phyloP scores from a whole-genome alignment of 2,329 filamentous ascomycete genomes.

The Scedosporium aurantiacum region DNA sequence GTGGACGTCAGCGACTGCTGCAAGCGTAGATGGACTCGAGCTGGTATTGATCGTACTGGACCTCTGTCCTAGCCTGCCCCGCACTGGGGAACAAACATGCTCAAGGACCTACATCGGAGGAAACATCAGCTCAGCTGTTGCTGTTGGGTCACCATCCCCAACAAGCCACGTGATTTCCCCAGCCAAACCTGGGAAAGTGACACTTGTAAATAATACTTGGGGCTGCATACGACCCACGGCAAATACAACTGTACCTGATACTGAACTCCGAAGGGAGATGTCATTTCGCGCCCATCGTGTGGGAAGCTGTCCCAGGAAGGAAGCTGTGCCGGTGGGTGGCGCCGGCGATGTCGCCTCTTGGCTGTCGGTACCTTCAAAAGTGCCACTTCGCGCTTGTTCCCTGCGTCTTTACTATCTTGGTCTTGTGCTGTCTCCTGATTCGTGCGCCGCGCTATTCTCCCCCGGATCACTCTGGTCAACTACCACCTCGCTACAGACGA shows the following conservation, averaged over 20 bases:
- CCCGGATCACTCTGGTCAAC: neutral
- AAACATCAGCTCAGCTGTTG: no score
- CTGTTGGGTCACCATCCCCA: no score
- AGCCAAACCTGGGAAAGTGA: no score
- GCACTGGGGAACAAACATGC: no score
- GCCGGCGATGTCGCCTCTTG: slow-evolving; percentile 1
- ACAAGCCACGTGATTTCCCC: no score
- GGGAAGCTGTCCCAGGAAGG: slow-evolving; percentile 1
- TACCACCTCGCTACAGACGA: neutral
- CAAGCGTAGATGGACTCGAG: no score
- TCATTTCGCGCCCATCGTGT: neutral
- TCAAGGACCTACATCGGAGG: no score
- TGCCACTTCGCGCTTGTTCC: neutral
- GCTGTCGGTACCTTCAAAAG: neutral
- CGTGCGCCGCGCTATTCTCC: neutral
- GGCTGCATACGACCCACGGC: neutral
- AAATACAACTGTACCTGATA: neutral
- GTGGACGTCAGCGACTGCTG: no score
- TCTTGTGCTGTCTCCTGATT: neutral
- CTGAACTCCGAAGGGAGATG: neutral
- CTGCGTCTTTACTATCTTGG: neutral
- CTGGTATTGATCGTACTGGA: no score
- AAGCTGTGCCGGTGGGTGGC: neutral
- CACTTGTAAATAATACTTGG: no score
- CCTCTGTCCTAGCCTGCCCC: no score